Evolutionary conservation across 1,284 basidiomycete genomes (phyloP).

Genomic region (Neolentinus lepideus): DNA sequence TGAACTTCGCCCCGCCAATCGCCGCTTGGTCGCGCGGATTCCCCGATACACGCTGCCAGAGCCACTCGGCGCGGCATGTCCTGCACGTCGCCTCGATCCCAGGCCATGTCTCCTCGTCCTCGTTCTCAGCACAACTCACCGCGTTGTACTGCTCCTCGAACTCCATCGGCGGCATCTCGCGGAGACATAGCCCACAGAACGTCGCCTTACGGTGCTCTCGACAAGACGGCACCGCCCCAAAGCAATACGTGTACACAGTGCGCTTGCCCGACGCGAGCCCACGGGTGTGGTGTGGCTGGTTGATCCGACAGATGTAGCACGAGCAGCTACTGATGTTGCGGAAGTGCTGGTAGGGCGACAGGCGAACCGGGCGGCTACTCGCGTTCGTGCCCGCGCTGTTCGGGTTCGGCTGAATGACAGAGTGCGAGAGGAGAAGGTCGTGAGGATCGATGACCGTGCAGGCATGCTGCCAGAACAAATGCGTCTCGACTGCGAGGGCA

Average conservation of each 20-base stretch:
- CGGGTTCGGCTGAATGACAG: conserved; percentile 21
- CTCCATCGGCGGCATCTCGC: conserved; percentile 44
- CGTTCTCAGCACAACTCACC: conserved; percentile 56
- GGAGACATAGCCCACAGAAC: conserved; percentile 63
- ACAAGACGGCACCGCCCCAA: conserved; percentile 48
- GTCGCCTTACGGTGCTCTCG: conserved; percentile 49
- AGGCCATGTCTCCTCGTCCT: conserved; percentile 63
- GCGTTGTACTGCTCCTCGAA: conserved; percentile 29
- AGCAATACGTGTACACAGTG: conserved; percentile 26
- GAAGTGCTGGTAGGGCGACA: conserved; percentile 36
- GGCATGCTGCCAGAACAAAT: conserved; percentile 54
- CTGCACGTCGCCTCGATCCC: conserved; percentile 59
- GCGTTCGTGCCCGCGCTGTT: conserved; percentile 19
- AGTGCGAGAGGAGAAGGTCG: conserved; percentile 28
- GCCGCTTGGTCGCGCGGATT: conserved; percentile 46
- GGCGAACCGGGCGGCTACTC: conserved; percentile 15
- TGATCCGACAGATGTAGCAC: conserved; percentile 67
- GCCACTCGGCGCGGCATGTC: conserved; percentile 49
- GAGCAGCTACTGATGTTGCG: conserved; percentile 31
- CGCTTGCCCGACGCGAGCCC: conserved; percentile 47
- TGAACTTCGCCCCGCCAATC: conserved; percentile 39
- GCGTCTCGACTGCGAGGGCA: conserved; percentile 37
- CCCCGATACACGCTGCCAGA: conserved; percentile 48
- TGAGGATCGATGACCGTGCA: conserved; percentile 45
- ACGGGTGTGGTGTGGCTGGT: conserved; percentile 38